A percentile compares a stretch with the other conserved stretches of the same genome.
Conservation (phyloP, 129 eudicot genomes). For the Helianthus annuus region HanXRQr2.0-SUNRISE NC_035439.2:43567885-43568384, state of each 20-base stretch:
- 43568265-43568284: slow-evolving; percentile 36
- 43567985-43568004: slow-evolving; percentile 8
- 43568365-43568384: slow-evolving; percentile 3
- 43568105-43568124: background rate
- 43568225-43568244: slow-evolving; percentile 56
- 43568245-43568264: slow-evolving; percentile 26
- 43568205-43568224: slow-evolving; percentile 62
- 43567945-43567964: slow-evolving; percentile 64
- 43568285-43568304: slow-evolving; percentile 57
- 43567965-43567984: slow-evolving; percentile 47
- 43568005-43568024: slow-evolving; percentile 3
- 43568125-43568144: background rate
- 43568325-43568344: slow-evolving; percentile 34
- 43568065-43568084: background rate
- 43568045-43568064: background rate
- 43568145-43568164: background rate
- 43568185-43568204: slow-evolving; percentile 68
- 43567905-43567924: slow-evolving; percentile 8
- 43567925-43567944: slow-evolving; percentile 2
- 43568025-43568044: slow-evolving; percentile 7
- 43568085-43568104: background rate
- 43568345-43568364: slow-evolving; percentile 47
- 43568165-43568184: slow-evolving; percentile 37
- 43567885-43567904: background rate
- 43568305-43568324: slow-evolving; percentile 39